Percentiles rank a stretch among this genome's conserved stretches.
Evolutionary conservation across 2,329 filamentous ascomycete species (phyloP).

Genomic region (Pyricularia grisea): DNA sequence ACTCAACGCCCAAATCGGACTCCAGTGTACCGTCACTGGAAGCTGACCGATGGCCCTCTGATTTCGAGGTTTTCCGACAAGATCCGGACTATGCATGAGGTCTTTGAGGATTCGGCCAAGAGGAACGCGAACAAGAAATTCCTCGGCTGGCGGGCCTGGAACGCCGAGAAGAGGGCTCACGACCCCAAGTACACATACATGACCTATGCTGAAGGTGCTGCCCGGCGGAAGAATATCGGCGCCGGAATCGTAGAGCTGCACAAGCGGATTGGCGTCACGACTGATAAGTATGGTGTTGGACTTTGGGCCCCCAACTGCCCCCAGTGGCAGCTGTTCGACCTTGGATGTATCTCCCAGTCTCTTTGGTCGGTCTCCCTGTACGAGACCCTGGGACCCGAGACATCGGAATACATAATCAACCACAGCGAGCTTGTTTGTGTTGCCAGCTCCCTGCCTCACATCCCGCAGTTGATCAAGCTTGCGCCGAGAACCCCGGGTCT

Average conservation of each 20-base stretch:
- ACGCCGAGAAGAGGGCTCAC: slow-evolving; percentile 62
- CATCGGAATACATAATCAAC: slow-evolving; percentile 93
- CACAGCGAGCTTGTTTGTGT: slow-evolving; percentile 71
- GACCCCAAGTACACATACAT: slow-evolving; percentile 72
- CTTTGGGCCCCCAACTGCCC: slow-evolving; percentile 82
- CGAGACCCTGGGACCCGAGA: slow-evolving; percentile 85
- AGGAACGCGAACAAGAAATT: slow-evolving; percentile 59
- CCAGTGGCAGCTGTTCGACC: slow-evolving; percentile 83
- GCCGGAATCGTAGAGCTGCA: slow-evolving; percentile 79
- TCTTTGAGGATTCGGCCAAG: slow-evolving; percentile 62
- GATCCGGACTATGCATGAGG: slow-evolving; percentile 65
- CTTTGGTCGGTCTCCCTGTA: slow-evolving; percentile 91
- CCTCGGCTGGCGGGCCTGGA: slow-evolving; percentile 74
- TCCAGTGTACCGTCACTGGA: slow-evolving; percentile 76
- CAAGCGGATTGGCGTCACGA: slow-evolving; percentile 57
- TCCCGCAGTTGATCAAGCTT: slow-evolving; percentile 73
- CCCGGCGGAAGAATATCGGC: slow-evolving; percentile 74
- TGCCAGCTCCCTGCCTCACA: slow-evolving; percentile 69
- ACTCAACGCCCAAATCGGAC: slow-evolving; percentile 64
- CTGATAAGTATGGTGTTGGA: slow-evolving; percentile 63
- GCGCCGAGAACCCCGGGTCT: slow-evolving; percentile 66
- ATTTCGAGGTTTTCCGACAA: slow-evolving; percentile 64
- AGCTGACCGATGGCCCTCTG: slow-evolving; percentile 60
- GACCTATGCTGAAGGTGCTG: slow-evolving; percentile 69
- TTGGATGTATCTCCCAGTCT: slow-evolving; percentile 78